Evolutionary conservation across 1,284 basidiomycete species (phyloP).

Genomic region (Pascua guehoae): DNA sequence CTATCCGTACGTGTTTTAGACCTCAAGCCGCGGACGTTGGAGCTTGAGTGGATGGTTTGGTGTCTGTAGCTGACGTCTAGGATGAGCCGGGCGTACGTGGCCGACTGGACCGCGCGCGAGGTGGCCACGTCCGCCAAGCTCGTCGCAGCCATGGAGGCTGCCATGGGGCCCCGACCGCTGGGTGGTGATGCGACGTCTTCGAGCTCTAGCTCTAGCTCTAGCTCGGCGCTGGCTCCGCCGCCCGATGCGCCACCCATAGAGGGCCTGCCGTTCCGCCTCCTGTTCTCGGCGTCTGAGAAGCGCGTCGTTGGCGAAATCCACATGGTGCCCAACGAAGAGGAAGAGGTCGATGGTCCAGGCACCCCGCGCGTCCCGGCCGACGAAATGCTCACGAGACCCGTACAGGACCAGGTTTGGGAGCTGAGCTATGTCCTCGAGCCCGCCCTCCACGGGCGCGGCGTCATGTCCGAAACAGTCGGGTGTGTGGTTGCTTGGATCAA

Average conservation of each 20-base stretch:
- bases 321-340: not conserved
- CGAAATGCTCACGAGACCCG: too few relatives aligned
- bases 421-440: constrained; percentile 17
- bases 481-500: constrained; percentile 7
- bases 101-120: not conserved
- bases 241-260: not conserved
- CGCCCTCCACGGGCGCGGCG: constrained; percentile 6
- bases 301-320: constrained; percentile 18
- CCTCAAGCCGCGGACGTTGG: not conserved
- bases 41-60: too few relatives aligned
- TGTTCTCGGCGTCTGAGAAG: constrained; percentile 1
- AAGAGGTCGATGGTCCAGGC: not conserved
- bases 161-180: too few relatives aligned
- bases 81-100: constrained; percentile 5
- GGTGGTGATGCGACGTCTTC: too few relatives aligned
- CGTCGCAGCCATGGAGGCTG: not conserved
- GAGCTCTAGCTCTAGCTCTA: too few relatives aligned
- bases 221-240: not conserved
- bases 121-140: not conserved
- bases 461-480: constrained; percentile 9
- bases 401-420: not conserved
- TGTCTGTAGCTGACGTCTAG: too few relatives aligned
- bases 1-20: constrained; percentile 13
- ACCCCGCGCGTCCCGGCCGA: too few relatives aligned
- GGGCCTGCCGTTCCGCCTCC: constrained; percentile 16